These are phyloP conservation scores for Aspergillus sclerotialis DNA, from an alignment of 2,329 filamentous ascomycete species.

Conservation along the genomic window DNA sequence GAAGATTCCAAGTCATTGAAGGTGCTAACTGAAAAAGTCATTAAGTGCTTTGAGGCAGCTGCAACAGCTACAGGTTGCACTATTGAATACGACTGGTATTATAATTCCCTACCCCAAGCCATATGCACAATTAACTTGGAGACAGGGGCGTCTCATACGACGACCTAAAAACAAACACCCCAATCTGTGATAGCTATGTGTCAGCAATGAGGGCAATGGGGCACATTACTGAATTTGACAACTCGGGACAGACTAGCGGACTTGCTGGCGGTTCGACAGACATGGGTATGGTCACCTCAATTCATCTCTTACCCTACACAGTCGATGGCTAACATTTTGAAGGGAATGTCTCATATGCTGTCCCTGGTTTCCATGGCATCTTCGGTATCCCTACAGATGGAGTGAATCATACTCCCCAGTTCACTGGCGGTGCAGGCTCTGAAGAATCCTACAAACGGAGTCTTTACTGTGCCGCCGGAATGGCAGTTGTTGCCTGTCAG, in stretches of 20 bases:
- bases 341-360: constrained; percentile 41
- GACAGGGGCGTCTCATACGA: constrained; percentile 22
- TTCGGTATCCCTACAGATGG: constrained; percentile 40
- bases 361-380: constrained; percentile 30
- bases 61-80: constrained; percentile 25
- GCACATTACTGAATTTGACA: constrained; percentile 16
- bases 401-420: constrained; percentile 49
- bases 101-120: too few relatives aligned
- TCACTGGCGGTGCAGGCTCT: constrained; percentile 46
- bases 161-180: constrained; percentile 22
- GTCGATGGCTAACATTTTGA: constrained; percentile 1
- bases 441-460: constrained; percentile 41
- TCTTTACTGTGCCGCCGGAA: constrained; percentile 20
- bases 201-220: constrained; percentile 23
- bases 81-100: constrained; percentile 22
- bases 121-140: neutral
- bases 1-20: constrained; percentile 32
- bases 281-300: constrained; percentile 13
- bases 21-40: constrained; percentile 17
- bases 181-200: constrained; percentile 24
- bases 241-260: constrained; percentile 9
- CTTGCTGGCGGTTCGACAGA: constrained; percentile 20
- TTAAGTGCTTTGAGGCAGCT: constrained; percentile 26
- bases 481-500: constrained; percentile 25
- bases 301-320: neutral